phyloP scores from a whole-genome alignment of 805 yeast genomes.

The Saccharomycopsis fermentans region DNA sequence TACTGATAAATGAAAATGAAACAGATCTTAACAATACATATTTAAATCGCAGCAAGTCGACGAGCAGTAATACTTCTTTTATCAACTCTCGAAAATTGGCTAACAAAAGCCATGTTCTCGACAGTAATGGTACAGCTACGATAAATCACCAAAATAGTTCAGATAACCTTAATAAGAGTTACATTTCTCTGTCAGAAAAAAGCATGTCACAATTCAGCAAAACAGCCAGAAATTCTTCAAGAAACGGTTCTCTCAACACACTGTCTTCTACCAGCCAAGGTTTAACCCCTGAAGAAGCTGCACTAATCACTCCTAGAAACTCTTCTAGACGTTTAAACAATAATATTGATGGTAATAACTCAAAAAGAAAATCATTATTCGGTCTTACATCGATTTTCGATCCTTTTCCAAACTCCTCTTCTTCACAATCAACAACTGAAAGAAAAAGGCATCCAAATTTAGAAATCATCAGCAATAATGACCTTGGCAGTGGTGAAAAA shows the following conservation, averaged over 20 bases:
- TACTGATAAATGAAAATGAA: neutral
- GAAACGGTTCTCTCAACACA: neutral
- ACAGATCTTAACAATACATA: neutral
- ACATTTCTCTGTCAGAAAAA: neutral
- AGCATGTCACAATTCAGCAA: neutral
- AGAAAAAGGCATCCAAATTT: too few relatives aligned
- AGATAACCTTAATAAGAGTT: neutral
- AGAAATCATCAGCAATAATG: too few relatives aligned
- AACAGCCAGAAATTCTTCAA: neutral
- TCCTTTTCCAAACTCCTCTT: neutral
- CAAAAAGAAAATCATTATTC: neutral
- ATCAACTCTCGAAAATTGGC: too few relatives aligned
- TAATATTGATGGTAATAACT: neutral
- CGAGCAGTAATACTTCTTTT: too few relatives aligned
- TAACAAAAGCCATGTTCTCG: neutral
- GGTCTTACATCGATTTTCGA: neutral
- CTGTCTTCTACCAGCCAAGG: neutral
- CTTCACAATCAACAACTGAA: neutral
- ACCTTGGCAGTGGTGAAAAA: too few relatives aligned
- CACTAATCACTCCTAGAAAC: neutral
- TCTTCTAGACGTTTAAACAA: neutral
- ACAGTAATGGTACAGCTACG: neutral
- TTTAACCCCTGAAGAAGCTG: neutral
- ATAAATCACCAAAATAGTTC: constrained; percentile 4
- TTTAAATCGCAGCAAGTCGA: too few relatives aligned